These are phyloP conservation scores for Acarospora socialis DNA, from an alignment of 2,329 filamentous ascomycete species.

Conservation along the genomic window DNA sequence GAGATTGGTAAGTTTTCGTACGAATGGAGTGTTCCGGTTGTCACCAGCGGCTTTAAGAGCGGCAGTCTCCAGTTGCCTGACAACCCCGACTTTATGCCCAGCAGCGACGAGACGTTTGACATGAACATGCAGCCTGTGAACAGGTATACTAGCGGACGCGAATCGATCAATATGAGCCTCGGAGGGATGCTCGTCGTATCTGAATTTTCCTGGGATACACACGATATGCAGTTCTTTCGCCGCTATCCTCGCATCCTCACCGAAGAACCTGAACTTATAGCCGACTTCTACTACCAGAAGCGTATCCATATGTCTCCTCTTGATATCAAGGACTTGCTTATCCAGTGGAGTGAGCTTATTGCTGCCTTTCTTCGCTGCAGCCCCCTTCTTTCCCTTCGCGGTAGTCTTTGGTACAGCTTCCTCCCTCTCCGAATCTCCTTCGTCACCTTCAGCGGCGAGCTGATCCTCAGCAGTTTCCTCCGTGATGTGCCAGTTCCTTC, in stretches of 20 bases:
- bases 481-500: constrained; percentile 40
- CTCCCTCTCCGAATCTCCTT: constrained; percentile 39
- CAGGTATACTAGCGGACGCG: constrained; percentile 88
- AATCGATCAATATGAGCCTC: constrained; percentile 88
- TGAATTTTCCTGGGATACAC: constrained; percentile 88
- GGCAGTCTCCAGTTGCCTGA: constrained; percentile 87
- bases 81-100: constrained; percentile 90
- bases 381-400: constrained; percentile 33
- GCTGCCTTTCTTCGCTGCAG: constrained; percentile 52
- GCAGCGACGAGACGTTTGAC: constrained; percentile 84
- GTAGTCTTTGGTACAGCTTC: constrained; percentile 34
- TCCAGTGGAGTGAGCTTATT: constrained; percentile 91
- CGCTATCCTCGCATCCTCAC: constrained; percentile 79
- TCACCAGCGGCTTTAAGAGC: constrained; percentile 90
- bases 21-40: constrained; percentile 84
- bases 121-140: constrained; percentile 81
- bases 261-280: constrained; percentile 96
- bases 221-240: constrained; percentile 88
- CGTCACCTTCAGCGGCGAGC: constrained; percentile 45
- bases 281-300: constrained; percentile 87
- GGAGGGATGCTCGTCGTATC: constrained; percentile 86
- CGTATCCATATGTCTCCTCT: constrained; percentile 78
- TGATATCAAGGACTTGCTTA: constrained; percentile 84
- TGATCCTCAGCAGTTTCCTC: constrained; percentile 38
- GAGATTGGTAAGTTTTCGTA: constrained; percentile 83